Conservation (phyloP, 768 basidiomycete species). For the Phallus indusiatus region DNA sequence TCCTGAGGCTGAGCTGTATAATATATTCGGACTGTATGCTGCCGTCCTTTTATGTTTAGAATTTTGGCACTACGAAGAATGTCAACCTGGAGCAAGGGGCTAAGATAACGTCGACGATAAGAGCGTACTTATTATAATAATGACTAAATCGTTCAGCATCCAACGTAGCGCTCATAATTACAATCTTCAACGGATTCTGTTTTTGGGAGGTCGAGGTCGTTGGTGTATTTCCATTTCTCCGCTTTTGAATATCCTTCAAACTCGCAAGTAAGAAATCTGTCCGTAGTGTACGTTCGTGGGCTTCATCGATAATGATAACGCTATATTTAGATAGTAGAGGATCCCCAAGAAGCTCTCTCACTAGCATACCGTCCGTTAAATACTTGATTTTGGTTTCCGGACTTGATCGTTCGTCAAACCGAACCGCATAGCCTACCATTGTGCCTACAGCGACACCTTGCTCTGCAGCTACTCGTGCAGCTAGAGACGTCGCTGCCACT, state of each 20-base stretch:
- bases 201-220: constrained; percentile 33
- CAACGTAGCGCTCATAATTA: constrained; percentile 96
- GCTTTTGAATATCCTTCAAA: constrained; percentile 69
- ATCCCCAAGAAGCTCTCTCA: constrained; percentile 82
- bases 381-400: constrained; percentile 84
- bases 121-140: constrained; percentile 73
- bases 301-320: constrained; percentile 89
- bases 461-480: constrained; percentile 81
- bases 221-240: constrained; percentile 40
- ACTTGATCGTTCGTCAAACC: constrained; percentile 80
- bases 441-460: constrained; percentile 62
- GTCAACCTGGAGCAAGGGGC: background rate
- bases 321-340: constrained; percentile 71
- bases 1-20: constrained; percentile 63
- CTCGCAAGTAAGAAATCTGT: constrained; percentile 92
- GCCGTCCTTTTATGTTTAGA: constrained; percentile 86
- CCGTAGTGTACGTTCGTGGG: constrained; percentile 89
- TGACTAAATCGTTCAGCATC: constrained; percentile 91
- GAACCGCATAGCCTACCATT: constrained; percentile 87
- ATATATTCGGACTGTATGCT: constrained; percentile 82
- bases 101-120: constrained; percentile 9
- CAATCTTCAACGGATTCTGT: constrained; percentile 70
- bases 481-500: constrained; percentile 94
- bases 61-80: constrained; percentile 61
- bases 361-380: constrained; percentile 96